These are phyloP conservation scores for Rubus idaeus DNA, from an alignment of 306 rosid species.

Conservation along the genomic window DNA sequence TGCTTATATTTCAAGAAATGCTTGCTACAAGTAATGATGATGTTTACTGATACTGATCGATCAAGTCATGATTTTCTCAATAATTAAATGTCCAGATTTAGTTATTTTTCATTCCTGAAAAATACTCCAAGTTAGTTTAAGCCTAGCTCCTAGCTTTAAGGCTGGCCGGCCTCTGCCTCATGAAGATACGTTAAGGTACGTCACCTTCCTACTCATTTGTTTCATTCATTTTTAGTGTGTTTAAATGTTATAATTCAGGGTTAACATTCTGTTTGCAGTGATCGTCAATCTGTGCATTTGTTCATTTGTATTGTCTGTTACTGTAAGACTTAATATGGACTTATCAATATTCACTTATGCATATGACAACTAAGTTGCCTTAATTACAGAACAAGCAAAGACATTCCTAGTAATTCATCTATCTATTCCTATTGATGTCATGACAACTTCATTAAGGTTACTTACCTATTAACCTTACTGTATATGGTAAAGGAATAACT, in stretches of 20 bases:
- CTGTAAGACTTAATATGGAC: too few species aligned
- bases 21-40: neutral
- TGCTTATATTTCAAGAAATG: neutral
- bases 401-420: too few species aligned
- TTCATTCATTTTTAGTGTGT: neutral
- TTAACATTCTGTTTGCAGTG: too few species aligned
- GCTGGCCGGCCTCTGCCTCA: neutral
- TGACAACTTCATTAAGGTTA: too few species aligned
- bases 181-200: neutral
- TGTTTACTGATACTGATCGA: slow-evolving; percentile 2
- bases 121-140: neutral
- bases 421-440: too few species aligned
- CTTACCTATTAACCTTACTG: too few species aligned
- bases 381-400: too few species aligned
- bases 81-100: neutral
- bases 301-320: too few species aligned
- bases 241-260: too few species aligned
- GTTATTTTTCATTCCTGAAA: neutral
- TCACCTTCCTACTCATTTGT: neutral
- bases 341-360: too few species aligned
- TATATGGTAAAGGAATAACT: too few species aligned
- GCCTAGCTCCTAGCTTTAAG: neutral
- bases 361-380: too few species aligned
- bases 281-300: neutral
- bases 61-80: neutral